Evolutionary conservation across 2,329 filamentous ascomycete species (phyloP), one percentile per base, ranked within the genome.

Genomic region (Nemania sp.): DNA sequence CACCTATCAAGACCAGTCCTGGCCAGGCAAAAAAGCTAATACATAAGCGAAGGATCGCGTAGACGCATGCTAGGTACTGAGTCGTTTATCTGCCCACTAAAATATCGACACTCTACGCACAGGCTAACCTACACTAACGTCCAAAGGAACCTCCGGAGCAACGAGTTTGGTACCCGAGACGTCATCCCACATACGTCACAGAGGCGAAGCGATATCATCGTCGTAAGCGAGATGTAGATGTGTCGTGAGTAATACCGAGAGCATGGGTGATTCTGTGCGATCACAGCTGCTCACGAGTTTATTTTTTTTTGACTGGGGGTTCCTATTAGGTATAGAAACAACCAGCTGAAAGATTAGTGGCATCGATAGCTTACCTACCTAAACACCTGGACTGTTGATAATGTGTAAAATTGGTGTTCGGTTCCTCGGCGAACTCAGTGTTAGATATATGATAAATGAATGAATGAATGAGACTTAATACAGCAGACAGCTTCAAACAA

Each of bases 41-140:
- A n/a, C n/a, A n/a, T n/a, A n/a, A 59, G 49, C 64, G 47, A 67
- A 54, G 45, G 38, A 24, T 66, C 64, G 59, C 58, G 54, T 66
- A 62, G 52, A 27, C 47, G 45, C 32, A 32, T 45, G 55, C n/a
- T 18, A 10, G 18, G n/a, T n/a, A n/a, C n/a, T n/a, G n/a, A n/a
- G n/a, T n/a, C n/a, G n/a, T 45, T 65, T 20, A 38, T 35, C 32
- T 55, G 27, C n/a, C 8, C 32, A 38, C 38, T n/a, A 38, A 22
- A 24, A 43, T 22, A 32, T 38, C 15, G 22, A 26, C 11, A 32
- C 29, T 32, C 8, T 32, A 41, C n/a, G n/a, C n/a, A n/a, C n/a
- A n/a, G 11, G 15, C 41, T 32, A 32, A n/a, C 15, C 52, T 20
- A 53, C 58, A 58, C 18, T 32, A 32, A 60, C 26, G 18, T 3